Evolutionary conservation across 495 filamentous ascomycete species (phyloP), one percentile per base, ranked within the genome.

Genomic region (Talaromyces trachyspermus): DNA sequence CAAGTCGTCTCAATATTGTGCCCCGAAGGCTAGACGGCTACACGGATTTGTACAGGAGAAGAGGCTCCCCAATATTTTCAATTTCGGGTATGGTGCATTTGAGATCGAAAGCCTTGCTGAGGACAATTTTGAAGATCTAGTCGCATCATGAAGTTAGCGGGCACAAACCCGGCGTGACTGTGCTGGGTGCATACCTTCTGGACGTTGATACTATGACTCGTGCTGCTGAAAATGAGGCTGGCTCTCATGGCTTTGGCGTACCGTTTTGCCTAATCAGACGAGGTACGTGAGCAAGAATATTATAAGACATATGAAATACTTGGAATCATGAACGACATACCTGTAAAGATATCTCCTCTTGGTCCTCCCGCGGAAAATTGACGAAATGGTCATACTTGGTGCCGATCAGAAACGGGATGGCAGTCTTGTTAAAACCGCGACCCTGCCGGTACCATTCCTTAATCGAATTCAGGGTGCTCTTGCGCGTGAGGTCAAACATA

Each of bases 401-500:
- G 29, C 92, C 92, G 18, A 98, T 85, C 12, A 98, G 65, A 61
- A 98, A 94, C 0, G 92, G 92, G 55, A 98, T 98, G 9, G 92
- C 92, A 12, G 94, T 98, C 76, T 97, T 97, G 76, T 98, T 98
- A 70, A 98, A 98, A 1, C 92, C 92, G 41, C 92, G 81, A 14
- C 94, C 92, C 66, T 98, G 92, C 35, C 92, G 81, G 61, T 98
- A 98, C 92, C 92, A 98, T 65, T 98, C 92, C 75, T 97, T 98
- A 73, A 98, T 95, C 32, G 86, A 92, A 65, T 98, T 98, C 49
- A 98, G 70, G 0, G 92, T 98, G 69, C 90, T 95, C 76, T 98
- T 98, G 53, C 92, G 76, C 26, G 92, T 97, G 49, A 98, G 75
- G 59, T 98, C 92, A 61, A 98, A 98, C 92, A 98, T 98, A 75